Evolutionary conservation across 2,329 filamentous ascomycete genomes (phyloP), one percentile per base, ranked within the genome.

Genomic region (Penicillium sp.): DNA sequence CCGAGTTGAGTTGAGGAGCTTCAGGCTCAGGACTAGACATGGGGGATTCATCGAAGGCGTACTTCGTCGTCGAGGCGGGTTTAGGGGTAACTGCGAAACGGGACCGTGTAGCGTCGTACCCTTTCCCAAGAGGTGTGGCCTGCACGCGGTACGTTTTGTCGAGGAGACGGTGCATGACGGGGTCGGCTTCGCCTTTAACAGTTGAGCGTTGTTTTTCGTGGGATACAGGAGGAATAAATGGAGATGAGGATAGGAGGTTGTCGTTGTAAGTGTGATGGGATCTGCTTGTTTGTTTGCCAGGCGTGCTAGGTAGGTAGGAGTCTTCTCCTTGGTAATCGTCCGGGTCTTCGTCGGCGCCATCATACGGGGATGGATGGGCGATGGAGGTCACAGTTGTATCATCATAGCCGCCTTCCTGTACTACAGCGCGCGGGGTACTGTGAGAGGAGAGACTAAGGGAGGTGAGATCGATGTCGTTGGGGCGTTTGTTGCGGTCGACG

Each of bases 121-220:
- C 79, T 46, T 79, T 81, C 9, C 88, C 90, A 68, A 95, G 89
- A 0, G 95, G 95, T 9, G 95, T 99, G 6, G 94, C 92, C 77
- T 96, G 92, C 26, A 99, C 85, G 35, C 94, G 91, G 81, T 96
- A 99, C 61, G 91, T 97, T 79, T 96, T 97, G 82, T 98, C 93
- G 5, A 96, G 86, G n/a, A 98, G 84, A 62, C 91, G 91, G 76
- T 98, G 94, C 46, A 99, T 85, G 8, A 98, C 83, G 3, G 91
- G 91, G 73, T 76, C 73, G 13, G 72, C 31, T 38, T 53, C 67
- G 41, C 70, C 71, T 56, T 79, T 78, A 31, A 75, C 62, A 66
- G 79, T 71, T 64, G 78, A 75, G 15, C 17, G 46, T 60, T 75
- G 74, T 71, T 78, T 67, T 68, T 77, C 62, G 68, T 82, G 75